Percentiles rank a stretch among this genome's conserved stretches.
Conservation (phyloP, 345 rosid genomes). For the Eucalyptus polybractea region DNA sequence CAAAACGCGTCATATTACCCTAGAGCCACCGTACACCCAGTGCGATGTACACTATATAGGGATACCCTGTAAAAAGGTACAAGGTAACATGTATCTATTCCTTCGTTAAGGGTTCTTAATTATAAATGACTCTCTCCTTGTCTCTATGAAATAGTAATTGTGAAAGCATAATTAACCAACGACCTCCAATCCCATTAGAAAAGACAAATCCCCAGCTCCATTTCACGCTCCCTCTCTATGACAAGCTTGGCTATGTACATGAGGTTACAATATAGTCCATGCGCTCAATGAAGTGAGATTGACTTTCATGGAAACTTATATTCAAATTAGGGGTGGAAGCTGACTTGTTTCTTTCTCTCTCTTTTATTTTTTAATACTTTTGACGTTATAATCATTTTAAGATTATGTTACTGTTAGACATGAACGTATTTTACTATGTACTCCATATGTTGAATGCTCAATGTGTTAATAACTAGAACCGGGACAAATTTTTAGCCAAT, state of each 20-base stretch:
- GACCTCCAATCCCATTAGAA: background rate
- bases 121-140: too few relatives aligned
- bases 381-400: background rate
- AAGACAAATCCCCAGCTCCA: background rate
- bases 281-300: background rate
- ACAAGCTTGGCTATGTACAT: too few relatives aligned
- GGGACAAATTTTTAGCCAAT: background rate
- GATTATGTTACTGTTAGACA: background rate
- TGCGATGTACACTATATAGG: background rate
- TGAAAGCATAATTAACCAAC: background rate
- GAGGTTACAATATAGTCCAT: too few relatives aligned
- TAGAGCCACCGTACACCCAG: background rate
- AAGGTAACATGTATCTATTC: background rate
- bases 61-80: background rate
- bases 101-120: background rate
- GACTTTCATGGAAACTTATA: background rate
- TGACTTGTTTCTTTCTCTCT: too few relatives aligned
- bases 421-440: background rate
- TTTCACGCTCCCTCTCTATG: background rate
- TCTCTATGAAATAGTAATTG: background rate
- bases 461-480: background rate
- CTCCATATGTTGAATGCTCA: background rate
- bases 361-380: background rate
- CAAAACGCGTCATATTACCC: background rate
- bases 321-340: background rate